Conservation (phyloP, 2,329 filamentous ascomycete genomes). For the Diplocarpon rosae region DNA sequence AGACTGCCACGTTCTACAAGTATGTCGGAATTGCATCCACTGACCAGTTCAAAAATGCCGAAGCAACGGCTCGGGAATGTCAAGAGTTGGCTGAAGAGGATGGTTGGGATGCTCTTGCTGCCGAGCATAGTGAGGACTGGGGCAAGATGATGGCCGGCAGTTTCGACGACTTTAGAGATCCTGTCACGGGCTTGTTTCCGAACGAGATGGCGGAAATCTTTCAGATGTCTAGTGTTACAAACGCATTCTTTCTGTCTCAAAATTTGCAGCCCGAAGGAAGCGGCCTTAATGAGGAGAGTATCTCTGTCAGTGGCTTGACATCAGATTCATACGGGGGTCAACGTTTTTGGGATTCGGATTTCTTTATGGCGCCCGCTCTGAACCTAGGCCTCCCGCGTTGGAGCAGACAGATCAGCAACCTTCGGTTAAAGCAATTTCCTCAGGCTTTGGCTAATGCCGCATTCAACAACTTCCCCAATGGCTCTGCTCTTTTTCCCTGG, state of each 20-base stretch:
- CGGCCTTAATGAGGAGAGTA: slow-evolving; percentile 50
- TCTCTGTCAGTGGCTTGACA: slow-evolving; percentile 55
- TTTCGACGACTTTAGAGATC: slow-evolving; percentile 51
- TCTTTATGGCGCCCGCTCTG: slow-evolving; percentile 42
- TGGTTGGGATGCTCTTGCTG: slow-evolving; percentile 45
- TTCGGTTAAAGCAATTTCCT: slow-evolving; percentile 44
- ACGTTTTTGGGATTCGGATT: slow-evolving; percentile 32
- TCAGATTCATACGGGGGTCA: slow-evolving; percentile 57
- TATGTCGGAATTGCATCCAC: slow-evolving; percentile 58
- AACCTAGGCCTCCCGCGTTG: slow-evolving; percentile 52
- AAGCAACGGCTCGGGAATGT: slow-evolving; percentile 42
- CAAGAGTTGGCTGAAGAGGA: slow-evolving; percentile 36
- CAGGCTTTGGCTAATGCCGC: slow-evolving; percentile 51
- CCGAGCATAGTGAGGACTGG: slow-evolving; percentile 52
- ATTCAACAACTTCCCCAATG: slow-evolving; percentile 45
- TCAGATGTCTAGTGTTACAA: slow-evolving; percentile 43
- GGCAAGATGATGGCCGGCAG: slow-evolving; percentile 44
- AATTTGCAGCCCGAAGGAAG: slow-evolving; percentile 35
- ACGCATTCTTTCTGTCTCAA: slow-evolving; percentile 45
- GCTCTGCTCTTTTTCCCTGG: slow-evolving; percentile 56
- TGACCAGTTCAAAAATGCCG: slow-evolving; percentile 53
- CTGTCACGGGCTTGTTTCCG: slow-evolving; percentile 45
- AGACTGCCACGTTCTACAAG: slow-evolving; percentile 48
- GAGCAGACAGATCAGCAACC: slow-evolving; percentile 52
- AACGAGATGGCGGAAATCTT: slow-evolving; percentile 42